These are phyloP conservation scores for Elsinoe batatas DNA, from an alignment of 2,329 filamentous ascomycete genomes.

Conservation along the genomic window DNA sequence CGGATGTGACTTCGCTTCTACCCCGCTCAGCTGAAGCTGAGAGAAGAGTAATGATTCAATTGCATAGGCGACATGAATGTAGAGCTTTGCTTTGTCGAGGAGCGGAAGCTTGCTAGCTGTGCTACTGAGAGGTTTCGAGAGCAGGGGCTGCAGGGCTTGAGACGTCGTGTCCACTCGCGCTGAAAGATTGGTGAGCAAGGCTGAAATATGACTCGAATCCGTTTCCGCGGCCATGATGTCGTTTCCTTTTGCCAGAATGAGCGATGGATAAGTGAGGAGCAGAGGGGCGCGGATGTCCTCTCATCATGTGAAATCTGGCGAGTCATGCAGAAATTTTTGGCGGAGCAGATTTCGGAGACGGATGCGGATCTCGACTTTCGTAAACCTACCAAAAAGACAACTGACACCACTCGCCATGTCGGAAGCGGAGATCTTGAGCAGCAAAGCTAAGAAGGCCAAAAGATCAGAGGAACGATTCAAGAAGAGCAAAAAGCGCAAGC, in stretches of 20 bases:
- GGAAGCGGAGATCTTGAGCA: constrained; percentile 19
- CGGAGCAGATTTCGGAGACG: background rate
- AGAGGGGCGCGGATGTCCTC: background rate
- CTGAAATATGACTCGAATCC: constrained; percentile 58
- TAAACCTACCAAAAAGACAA: background rate
- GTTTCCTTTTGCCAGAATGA: background rate
- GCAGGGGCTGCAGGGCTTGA: constrained; percentile 61
- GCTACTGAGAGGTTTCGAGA: constrained; percentile 54
- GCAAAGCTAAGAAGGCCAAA: constrained; percentile 29
- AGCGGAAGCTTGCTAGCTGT: constrained; percentile 71
- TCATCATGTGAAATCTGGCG: background rate
- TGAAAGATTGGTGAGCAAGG: constrained; percentile 50
- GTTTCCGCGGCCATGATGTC: constrained; percentile 45
- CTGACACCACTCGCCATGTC: constrained; percentile 34
- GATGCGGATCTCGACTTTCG: background rate
- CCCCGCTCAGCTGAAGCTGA: constrained; percentile 66
- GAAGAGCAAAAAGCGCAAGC: constrained; percentile 28
- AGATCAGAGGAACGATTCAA: constrained; percentile 27
- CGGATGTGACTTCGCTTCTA: constrained; percentile 72
- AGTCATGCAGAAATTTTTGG: constrained; percentile 5
- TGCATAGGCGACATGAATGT: constrained; percentile 77
- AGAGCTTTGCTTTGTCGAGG: constrained; percentile 90
- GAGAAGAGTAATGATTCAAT: constrained; percentile 87
- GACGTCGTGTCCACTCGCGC: constrained; percentile 67
- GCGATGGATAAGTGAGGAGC: background rate